Base-by-base conservation (phyloP, 148 eudicot genomes). In the Pharnaceum exiguum region DNA sequence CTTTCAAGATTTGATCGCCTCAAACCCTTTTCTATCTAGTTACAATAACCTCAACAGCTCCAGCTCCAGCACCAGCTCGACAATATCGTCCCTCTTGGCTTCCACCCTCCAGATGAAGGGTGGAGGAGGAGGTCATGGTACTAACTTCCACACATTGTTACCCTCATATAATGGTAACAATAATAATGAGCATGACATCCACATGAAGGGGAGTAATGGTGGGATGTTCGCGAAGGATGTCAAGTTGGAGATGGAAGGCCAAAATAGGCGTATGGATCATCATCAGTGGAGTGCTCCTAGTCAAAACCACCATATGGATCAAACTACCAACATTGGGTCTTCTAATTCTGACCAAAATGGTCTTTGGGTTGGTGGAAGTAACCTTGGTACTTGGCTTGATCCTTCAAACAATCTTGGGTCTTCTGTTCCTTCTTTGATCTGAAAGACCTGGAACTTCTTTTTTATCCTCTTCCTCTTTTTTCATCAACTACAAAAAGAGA, bases 341-440 rank as follows among this genome's bases (percentile, higher is more conserved):
- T 51, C 71, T 10, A n/a, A n/a, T n/a, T 66, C 74, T 15, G 82
- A 77, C 65, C 76, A 84, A 36, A 75, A 71, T 29, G 27, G 76
- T 32, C 49, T 64, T 42, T 84, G 90, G 90, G 71, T 65, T 79
- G 38, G 48, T 46, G 37, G 62, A 25, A 36, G 51, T 51, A 70
- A 57, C 46, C 58, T 55, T 61, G 67, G 79, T 61, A 60, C 78
- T 63, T 87, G 90, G 90, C 77, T 84, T 63, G 87, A 81, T 71
- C 85, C 87, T 55, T 68, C 82, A 26, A 78, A 64, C 57, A 57
- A 50, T 24, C 38, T 76, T 44, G 80, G 84, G 16, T 74, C 89
- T 55, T 83, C 87, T 28, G 79, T 82, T 52, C 78, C 90, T 39
- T 84, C 87, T 69, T 71, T 83, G 72, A 83, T 83, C 71, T 86